These are phyloP conservation scores for Caloboletus inedulis DNA, from an alignment of 1,284 basidiomycete genomes.

Conservation along the genomic window DNA sequence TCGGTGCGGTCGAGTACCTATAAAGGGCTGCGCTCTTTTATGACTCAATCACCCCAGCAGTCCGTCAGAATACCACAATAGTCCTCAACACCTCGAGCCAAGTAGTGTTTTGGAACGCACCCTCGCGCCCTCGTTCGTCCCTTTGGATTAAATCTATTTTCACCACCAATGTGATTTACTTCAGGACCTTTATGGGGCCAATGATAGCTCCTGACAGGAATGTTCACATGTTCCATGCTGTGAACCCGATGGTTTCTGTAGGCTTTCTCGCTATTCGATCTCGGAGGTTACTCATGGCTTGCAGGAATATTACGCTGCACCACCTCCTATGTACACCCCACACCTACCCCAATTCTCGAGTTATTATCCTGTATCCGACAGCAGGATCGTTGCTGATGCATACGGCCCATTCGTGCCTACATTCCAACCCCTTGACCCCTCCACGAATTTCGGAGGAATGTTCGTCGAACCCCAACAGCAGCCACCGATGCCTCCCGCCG, in stretches of 20 bases:
- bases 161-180: conserved; percentile 4
- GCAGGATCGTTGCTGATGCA: background rate
- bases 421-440: background rate
- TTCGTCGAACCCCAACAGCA: conserved; percentile 6
- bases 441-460: background rate
- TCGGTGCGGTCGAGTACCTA: conserved; percentile 13
- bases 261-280: background rate
- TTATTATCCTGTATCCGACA: background rate
- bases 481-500: conserved; percentile 17
- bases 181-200: conserved; percentile 11
- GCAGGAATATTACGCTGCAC: conserved; percentile 13
- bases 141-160: background rate
- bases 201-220: background rate
- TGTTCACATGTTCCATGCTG: background rate
- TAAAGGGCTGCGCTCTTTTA: conserved; percentile 12
- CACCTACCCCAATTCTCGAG: background rate
- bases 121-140: conserved; percentile 10
- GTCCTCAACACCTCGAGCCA: background rate
- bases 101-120: conserved; percentile 1
- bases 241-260: conserved; percentile 6
- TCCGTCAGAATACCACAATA: background rate
- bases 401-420: background rate
- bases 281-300: background rate
- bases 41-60: conserved; percentile 16
- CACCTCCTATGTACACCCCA: background rate